phyloP scores from a whole-genome alignment of 1,284 basidiomycete species.

The Sporisorium scitamineum region DNA sequence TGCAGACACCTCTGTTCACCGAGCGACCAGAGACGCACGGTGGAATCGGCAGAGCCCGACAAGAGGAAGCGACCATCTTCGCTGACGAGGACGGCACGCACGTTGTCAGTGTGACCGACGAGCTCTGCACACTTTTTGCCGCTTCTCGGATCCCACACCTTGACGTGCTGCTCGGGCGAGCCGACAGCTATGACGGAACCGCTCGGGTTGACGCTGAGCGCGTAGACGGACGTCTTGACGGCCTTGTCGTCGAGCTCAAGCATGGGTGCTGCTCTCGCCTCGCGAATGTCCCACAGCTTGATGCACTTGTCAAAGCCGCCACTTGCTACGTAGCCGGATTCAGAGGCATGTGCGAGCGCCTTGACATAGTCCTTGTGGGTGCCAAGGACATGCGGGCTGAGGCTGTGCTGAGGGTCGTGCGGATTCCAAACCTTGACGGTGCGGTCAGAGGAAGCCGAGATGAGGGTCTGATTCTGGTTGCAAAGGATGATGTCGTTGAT shows the following conservation, averaged over 20 bases:
- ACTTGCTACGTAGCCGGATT: conserved; percentile 75
- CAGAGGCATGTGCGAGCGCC: conserved; percentile 72
- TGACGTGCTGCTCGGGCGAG: conserved; percentile 87
- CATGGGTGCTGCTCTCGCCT: conserved; percentile 59
- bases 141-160: conserved; percentile 89
- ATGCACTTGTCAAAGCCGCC: conserved; percentile 94
- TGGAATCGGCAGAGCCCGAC: conserved; percentile 72
- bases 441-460: conserved; percentile 95
- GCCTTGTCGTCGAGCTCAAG: conserved; percentile 51
- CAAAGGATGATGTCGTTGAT: conserved; percentile 93
- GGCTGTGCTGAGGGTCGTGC: conserved; percentile 76
- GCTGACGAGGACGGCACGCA: conserved; percentile 86
- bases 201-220: conserved; percentile 74
- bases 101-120: conserved; percentile 92
- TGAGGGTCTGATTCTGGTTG: conserved; percentile 91
- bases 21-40: conserved; percentile 92
- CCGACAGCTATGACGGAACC: conserved; percentile 87
- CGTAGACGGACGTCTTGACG: conserved; percentile 65
- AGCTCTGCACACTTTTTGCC: conserved; percentile 59
- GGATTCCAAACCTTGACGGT: conserved; percentile 95
- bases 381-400: conserved; percentile 79
- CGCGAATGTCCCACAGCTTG: conserved; percentile 81
- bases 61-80: conserved; percentile 83
- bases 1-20: conserved; percentile 89
- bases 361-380: conserved; percentile 91